phyloP scores from a whole-genome alignment of 441 rosid genomes.

The Populus hybrid region DNA sequence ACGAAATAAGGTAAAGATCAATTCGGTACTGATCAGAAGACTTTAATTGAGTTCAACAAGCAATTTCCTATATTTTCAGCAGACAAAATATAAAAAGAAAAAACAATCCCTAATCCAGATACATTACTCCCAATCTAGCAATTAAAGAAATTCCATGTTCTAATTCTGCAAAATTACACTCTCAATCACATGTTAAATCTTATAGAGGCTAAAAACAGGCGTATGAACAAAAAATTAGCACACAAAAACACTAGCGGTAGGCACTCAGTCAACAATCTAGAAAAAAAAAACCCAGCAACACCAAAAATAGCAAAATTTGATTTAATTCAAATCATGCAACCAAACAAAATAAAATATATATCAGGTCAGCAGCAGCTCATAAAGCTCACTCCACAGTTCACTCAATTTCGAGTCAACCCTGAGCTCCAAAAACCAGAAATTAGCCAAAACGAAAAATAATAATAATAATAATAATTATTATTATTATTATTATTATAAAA shows the following conservation, averaged over 20 bases:
- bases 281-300: background rate
- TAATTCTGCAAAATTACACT: background rate
- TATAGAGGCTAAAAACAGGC: background rate
- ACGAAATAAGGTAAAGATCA: background rate
- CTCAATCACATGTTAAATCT: background rate
- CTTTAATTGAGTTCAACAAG: background rate
- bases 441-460: background rate
- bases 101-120: background rate
- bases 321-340: background rate
- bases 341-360: background rate
- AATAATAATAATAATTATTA: too few relatives aligned
- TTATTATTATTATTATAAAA: too few relatives aligned
- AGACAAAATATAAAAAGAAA: background rate
- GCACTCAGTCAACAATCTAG: background rate
- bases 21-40: background rate
- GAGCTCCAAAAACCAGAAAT: background rate
- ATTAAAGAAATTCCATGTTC: background rate
- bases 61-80: background rate
- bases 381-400: background rate
- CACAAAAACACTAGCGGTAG: background rate
- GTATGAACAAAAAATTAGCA: background rate
- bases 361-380: background rate
- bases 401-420: constrained; percentile 8
- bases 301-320: background rate
- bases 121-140: background rate